Evolutionary conservation across 1,284 basidiomycete species (phyloP).

Genomic region (Rhodotorula sp.): DNA sequence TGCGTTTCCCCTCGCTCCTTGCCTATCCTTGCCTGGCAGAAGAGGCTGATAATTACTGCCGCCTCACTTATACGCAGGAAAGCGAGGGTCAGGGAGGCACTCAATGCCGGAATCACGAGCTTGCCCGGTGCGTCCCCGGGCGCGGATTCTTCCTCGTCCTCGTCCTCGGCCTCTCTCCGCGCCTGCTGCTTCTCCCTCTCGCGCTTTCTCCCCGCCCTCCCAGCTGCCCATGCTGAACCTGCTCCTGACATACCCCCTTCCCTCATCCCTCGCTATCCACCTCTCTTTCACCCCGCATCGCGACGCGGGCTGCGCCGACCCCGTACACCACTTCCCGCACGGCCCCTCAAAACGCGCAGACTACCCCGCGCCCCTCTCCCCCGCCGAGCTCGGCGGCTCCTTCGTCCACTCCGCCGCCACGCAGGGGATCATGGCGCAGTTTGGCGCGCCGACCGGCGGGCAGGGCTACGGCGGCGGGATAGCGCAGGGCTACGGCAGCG

Average conservation of each 20-base stretch:
- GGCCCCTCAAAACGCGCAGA: no score
- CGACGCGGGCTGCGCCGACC: no score
- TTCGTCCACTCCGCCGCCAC: constrained; percentile 29
- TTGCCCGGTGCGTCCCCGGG: constrained; percentile 14
- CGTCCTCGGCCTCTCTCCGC: background rate
- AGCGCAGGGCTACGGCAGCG: no score
- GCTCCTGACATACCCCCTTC: no score
- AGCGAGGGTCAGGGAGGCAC: constrained; percentile 37
- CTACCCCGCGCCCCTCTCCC: constrained; percentile 25
- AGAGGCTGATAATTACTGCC: background rate
- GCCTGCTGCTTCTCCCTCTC: background rate
- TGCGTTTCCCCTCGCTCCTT: background rate
- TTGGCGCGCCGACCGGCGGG: background rate
- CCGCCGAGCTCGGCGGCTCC: constrained; percentile 31
- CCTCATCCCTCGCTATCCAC: no score
- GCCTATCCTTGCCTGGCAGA: fast-evolving
- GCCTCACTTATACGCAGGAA: constrained; percentile 10
- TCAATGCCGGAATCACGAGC: constrained; percentile 34
- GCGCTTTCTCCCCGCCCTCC: background rate
- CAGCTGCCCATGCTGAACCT: background rate
- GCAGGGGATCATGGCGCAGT: constrained; percentile 22
- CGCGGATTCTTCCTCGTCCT: background rate
- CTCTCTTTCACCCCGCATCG: no score
- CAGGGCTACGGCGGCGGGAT: no score
- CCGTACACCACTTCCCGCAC: no score